Evolutionary conservation across 305 asterid genomes (phyloP).

Genomic region (Caryopteris hybrid): DNA sequence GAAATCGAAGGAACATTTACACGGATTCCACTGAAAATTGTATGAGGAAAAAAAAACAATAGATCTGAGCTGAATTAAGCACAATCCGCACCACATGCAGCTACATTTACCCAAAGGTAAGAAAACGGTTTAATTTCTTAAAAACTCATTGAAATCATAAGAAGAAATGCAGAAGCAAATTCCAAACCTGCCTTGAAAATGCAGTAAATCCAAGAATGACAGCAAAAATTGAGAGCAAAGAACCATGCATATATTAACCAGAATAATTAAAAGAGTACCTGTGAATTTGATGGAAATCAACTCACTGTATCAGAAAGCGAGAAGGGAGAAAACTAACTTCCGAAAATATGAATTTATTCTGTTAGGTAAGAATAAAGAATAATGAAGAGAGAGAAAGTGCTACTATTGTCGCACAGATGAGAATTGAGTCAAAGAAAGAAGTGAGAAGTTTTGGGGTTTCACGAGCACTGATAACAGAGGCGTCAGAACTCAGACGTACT

Average conservation of each 20-base stretch:
- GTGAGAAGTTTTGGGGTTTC: conserved; percentile 18
- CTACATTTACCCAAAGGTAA: neutral
- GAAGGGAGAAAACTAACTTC: neutral
- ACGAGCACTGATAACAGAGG: conserved; percentile 23
- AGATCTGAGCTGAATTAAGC: conserved; percentile 19
- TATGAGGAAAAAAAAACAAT: neutral
- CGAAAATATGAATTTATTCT: neutral
- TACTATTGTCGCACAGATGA: neutral
- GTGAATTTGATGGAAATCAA: neutral
- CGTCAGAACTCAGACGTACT: neutral
- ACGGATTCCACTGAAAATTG: too few relatives aligned
- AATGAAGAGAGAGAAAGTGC: neutral
- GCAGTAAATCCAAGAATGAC: neutral
- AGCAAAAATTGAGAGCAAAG: neutral
- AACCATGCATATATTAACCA: neutral
- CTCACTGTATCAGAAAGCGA: neutral
- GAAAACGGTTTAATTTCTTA: neutral
- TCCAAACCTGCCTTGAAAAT: neutral
- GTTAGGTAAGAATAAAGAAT: neutral
- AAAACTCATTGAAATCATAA: neutral
- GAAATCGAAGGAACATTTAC: too few relatives aligned
- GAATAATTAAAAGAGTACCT: neutral
- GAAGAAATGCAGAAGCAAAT: neutral
- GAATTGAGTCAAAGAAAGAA: conserved; percentile 13
- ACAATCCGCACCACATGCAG: neutral